A percentile compares a stretch with the other conserved stretches of the same genome.
Conservation (phyloP, 306 rosid genomes). For the Crotalaria pallida region DNA sequence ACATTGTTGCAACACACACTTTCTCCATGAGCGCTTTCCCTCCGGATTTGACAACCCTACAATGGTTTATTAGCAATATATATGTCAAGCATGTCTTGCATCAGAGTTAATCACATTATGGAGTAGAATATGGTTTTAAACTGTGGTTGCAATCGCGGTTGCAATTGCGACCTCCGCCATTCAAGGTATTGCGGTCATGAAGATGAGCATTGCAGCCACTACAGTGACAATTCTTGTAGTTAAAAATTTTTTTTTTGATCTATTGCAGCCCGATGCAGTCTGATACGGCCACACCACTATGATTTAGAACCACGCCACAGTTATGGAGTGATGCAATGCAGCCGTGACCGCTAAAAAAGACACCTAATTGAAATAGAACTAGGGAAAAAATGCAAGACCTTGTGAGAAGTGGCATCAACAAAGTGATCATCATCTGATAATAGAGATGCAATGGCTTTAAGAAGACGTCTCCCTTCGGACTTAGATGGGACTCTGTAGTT, state of each 20-base stretch:
- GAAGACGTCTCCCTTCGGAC: constrained; percentile 71
- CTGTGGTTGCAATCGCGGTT: too few species aligned
- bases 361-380: neutral
- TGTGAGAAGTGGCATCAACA: constrained; percentile 89
- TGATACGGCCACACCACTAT: too few species aligned
- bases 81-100: neutral
- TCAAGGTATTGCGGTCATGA: too few species aligned
- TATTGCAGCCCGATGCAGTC: too few species aligned
- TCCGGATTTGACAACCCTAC: constrained; percentile 92
- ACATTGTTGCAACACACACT: constrained; percentile 96
- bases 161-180: too few species aligned
- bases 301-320: too few species aligned
- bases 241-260: too few species aligned
- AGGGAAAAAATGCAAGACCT: constrained; percentile 41
- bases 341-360: too few species aligned
- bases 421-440: constrained; percentile 89
- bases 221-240: too few species aligned
- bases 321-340: too few species aligned
- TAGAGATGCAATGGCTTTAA: constrained; percentile 80
- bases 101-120: neutral
- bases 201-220: too few species aligned
- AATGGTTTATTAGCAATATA: constrained; percentile 4
- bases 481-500: constrained; percentile 82
- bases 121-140: too few species aligned
- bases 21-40: constrained; percentile 98